phyloP scores from a whole-genome alignment of 2,329 filamentous ascomycete species.

The Epichloe uncinata region DNA sequence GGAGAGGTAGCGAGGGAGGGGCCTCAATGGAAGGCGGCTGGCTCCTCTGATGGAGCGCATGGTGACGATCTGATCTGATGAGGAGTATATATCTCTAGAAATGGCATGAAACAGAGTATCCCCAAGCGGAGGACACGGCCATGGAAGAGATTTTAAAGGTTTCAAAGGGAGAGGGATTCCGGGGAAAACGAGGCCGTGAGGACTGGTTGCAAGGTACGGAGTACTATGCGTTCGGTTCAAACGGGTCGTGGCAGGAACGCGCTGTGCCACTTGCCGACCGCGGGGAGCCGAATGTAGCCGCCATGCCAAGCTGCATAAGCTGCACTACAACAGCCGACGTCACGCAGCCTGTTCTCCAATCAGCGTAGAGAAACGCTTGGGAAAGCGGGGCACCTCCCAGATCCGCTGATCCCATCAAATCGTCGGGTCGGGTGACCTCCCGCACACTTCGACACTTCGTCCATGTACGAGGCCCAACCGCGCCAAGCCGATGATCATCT shows the following conservation, averaged over 20 bases:
- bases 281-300: slow-evolving; percentile 22
- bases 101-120: slow-evolving; percentile 4
- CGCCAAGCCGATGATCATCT: neutral
- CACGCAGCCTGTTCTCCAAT: too few species aligned
- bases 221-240: neutral
- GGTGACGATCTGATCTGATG: slow-evolving; percentile 8
- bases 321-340: too few species aligned
- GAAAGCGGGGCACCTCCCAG: too few species aligned
- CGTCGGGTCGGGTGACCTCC: too few species aligned
- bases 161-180: neutral
- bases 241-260: neutral
- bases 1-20: slow-evolving; percentile 26
- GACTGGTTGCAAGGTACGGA: too few species aligned
- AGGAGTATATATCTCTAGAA: slow-evolving; percentile 1
- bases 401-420: too few species aligned
- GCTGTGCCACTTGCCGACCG: slow-evolving; percentile 11
- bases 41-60: slow-evolving; percentile 46
- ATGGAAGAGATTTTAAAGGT: neutral
- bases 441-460: too few species aligned
- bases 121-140: slow-evolving; percentile 1
- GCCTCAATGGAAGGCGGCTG: slow-evolving; percentile 33
- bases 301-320: neutral
- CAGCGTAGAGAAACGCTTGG: too few species aligned
- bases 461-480: neutral
- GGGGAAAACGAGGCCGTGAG: neutral